These are phyloP conservation scores for Solanum habrochaites DNA, from an alignment of 257 asterid species.

Conservation along the genomic window DNA sequence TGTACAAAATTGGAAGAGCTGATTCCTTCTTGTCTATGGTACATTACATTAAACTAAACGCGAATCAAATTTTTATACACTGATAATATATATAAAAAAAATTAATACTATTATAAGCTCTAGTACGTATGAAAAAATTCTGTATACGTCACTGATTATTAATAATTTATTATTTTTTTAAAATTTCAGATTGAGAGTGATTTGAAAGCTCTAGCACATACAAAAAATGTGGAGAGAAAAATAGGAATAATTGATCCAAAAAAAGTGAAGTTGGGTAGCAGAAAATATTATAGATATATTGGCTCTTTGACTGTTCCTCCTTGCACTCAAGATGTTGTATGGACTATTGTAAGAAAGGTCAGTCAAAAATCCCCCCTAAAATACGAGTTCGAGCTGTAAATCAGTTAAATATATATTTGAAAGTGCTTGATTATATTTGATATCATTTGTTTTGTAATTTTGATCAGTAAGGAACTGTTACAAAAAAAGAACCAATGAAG, in stretches of 20 bases:
- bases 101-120: not conserved
- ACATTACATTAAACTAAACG: not conserved
- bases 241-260: constrained; percentile 33
- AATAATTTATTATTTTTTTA: not conserved
- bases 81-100: not conserved
- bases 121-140: not conserved
- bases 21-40: constrained; percentile 61
- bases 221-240: constrained; percentile 2
- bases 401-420: no score
- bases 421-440: not conserved
- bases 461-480: constrained; percentile 42
- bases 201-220: constrained; percentile 12
- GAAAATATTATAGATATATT: constrained; percentile 41
- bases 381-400: not conserved
- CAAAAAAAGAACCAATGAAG: constrained; percentile 32
- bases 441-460: not conserved
- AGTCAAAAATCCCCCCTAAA: not conserved
- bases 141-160: not conserved
- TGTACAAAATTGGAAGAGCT: constrained; percentile 49
- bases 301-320: constrained; percentile 76
- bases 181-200: constrained; percentile 18
- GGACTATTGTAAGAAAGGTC: constrained; percentile 51
- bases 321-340: constrained; percentile 37
- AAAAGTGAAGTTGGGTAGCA: constrained; percentile 30
- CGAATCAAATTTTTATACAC: not conserved